Evolutionary conservation across 2,329 filamentous ascomycete genomes (phyloP).

Genomic region (Trichoderma pleuroti): DNA sequence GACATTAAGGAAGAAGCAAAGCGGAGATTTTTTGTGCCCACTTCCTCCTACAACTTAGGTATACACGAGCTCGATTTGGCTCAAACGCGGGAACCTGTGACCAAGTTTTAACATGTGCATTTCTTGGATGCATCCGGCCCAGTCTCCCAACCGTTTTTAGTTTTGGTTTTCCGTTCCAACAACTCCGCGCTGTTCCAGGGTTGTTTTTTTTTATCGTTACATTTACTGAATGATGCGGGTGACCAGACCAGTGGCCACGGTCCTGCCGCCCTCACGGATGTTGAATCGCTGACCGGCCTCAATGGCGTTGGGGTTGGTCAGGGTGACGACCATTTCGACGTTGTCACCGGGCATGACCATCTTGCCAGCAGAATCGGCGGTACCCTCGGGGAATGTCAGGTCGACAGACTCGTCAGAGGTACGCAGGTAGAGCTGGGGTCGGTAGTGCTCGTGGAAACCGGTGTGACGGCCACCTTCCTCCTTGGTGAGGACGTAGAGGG

Average conservation of each 20-base stretch:
- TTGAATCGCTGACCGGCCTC: conserved; percentile 96
- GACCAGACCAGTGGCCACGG: conserved; percentile 78
- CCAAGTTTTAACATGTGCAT: background rate
- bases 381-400: conserved; percentile 83
- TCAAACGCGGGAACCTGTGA: conserved; percentile 27
- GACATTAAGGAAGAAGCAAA: conserved; percentile 40
- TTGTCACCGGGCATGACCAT: conserved; percentile 99
- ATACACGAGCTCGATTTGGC: conserved; percentile 36
- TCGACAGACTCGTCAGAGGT: conserved; percentile 79
- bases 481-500: conserved; percentile 95
- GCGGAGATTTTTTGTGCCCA: conserved; percentile 39
- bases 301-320: conserved; percentile 80
- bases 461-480: conserved; percentile 97
- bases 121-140: background rate
- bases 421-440: conserved; percentile 92
- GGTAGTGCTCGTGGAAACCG: conserved; percentile 93
- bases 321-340: conserved; percentile 89
- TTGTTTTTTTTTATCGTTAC: conserved; percentile 1
- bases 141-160: conserved; percentile 16
- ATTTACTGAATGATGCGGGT: conserved; percentile 65
- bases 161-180: conserved; percentile 2
- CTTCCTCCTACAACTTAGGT: conserved; percentile 30
- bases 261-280: conserved; percentile 92
- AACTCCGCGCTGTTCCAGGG: conserved; percentile 14
- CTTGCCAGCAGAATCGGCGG: conserved; percentile 66